These are phyloP conservation scores for Phytophthora multivora DNA, from an alignment of 352 stramenopile species.

Conservation along the genomic window DNA sequence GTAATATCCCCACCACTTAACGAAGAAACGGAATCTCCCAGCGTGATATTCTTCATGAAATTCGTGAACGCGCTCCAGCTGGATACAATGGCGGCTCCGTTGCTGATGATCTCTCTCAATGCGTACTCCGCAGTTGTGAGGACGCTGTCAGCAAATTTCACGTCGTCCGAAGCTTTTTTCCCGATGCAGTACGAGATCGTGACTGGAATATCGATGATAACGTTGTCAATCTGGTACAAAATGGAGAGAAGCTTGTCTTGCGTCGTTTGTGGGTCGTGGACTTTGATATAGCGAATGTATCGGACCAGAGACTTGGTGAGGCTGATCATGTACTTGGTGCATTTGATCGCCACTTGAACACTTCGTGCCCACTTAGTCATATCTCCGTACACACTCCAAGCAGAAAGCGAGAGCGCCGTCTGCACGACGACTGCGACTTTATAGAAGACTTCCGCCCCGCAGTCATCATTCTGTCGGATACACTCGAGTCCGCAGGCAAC, in stretches of 20 bases:
- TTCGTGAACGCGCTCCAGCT: conserved; percentile 31
- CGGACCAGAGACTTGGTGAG: conserved; percentile 39
- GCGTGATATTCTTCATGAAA: conserved; percentile 40
- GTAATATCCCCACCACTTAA: conserved; percentile 27
- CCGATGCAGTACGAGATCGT: conserved; percentile 51
- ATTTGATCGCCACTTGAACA: conserved; percentile 38
- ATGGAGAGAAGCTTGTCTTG: conserved; percentile 43
- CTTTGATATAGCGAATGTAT: conserved; percentile 41
- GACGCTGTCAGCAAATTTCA: conserved; percentile 40
- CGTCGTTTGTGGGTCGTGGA: conserved; percentile 28
- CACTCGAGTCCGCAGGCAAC: conserved; percentile 50
- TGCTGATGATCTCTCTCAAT: conserved; percentile 37
- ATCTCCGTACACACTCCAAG: conserved; percentile 36
- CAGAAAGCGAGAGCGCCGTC: conserved; percentile 20
- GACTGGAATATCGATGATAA: conserved; percentile 50
- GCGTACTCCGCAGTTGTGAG: conserved; percentile 38
- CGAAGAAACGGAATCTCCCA: conserved; percentile 20
- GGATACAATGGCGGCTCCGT: conserved; percentile 38
- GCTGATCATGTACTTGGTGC: conserved; percentile 45
- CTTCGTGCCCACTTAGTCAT: conserved; percentile 26
- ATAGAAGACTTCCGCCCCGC: conserved; percentile 31
- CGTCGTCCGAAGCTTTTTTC: conserved; percentile 25
- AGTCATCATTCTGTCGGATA: conserved; percentile 45
- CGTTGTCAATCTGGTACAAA: conserved; percentile 49
- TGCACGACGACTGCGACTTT: conserved; percentile 40